phyloP scores from a whole-genome alignment of 176 grass and related monocot species.

The Eleusine indica region DNA sequence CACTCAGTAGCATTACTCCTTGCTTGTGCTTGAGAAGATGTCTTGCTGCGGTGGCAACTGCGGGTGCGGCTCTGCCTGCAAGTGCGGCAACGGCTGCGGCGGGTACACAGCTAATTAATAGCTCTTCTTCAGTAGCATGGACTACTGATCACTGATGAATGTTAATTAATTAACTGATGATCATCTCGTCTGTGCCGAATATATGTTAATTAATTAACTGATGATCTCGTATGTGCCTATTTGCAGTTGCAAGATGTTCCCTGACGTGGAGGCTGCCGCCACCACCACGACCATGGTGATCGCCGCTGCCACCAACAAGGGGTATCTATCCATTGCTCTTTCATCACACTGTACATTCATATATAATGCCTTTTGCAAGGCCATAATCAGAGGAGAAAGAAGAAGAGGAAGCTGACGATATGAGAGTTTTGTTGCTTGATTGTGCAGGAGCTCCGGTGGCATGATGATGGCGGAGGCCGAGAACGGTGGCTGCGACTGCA shows the following conservation, averaged over 20 bases:
- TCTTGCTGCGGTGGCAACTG: slow-evolving; percentile 93
- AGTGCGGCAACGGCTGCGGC: slow-evolving; percentile 65
- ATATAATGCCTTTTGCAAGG: not conserved
- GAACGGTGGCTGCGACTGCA: slow-evolving; percentile 64
- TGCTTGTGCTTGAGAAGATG: slow-evolving; percentile 31
- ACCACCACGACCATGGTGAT: slow-evolving; percentile 49
- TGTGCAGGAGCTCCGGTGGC: slow-evolving; percentile 46
- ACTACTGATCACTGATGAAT: not conserved
- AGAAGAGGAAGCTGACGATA: not conserved
- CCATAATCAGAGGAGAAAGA: not conserved
- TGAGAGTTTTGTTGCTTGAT: not conserved
- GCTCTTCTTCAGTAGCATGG: not conserved
- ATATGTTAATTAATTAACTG: not conserved
- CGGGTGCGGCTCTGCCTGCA: slow-evolving; percentile 72
- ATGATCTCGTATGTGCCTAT: not conserved
- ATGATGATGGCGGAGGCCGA: slow-evolving; percentile 52
- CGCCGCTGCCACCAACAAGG: slow-evolving; percentile 51
- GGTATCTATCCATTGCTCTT: not conserved
- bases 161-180: not conserved
- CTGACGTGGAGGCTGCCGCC: slow-evolving; percentile 58
- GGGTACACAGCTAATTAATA: slow-evolving; percentile 34
- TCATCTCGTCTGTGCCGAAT: not conserved
- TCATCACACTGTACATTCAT: not conserved
- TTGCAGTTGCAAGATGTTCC: slow-evolving; percentile 67
- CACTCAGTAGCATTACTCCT: not conserved